Evolutionary conservation across 2,329 filamentous ascomycete species (phyloP), one percentile per base, ranked within the genome.

Genomic region (Chaetomium olivaceum): DNA sequence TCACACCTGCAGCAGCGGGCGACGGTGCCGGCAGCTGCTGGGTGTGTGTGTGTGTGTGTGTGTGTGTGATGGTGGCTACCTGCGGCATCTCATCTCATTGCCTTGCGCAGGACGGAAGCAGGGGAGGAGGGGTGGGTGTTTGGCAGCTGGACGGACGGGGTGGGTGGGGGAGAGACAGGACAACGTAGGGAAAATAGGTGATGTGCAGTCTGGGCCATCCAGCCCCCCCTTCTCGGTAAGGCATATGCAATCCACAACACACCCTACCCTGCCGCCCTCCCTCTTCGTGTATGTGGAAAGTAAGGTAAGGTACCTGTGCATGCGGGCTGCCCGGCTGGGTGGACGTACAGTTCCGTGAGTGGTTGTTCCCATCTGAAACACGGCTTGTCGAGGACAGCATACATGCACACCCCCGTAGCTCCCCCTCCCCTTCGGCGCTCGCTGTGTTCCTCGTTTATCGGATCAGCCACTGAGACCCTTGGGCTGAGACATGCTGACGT

Each of bases 401-500:
- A 61, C 50, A 23, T 33, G 5, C 59, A 55, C 50, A 11, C 59
- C 59, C 59, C 27, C 27, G n/a, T n/a, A n/a, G n/a, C n/a, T 6
- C 27, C 33, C 59, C 50, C 39, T 51, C 58, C 21, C 50, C 39
- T 50, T 50, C 8, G 21, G 46, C 29, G 19, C 12, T 51, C 46
- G 21, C 46, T 52, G 29, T 48, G 11, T 11, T 46, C 46, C 23
- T 58, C 39, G 39, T 29, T 25, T 27, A 50, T 50, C 25, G 16
- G 27, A 33, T 50, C 58, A 25, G 21, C 58, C 43, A 60, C 25
- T 60, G 43, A 51, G 58, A 51, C 19, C 27, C n/a, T 29, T 14
- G 29, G 29, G 12, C 29, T 48, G 48, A 61, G 58, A 61, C 48
- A 61, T 54, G 58, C 31, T 55, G 59, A 61, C 50, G 59, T 46